A percentile compares a stretch with the other conserved stretches of the same genome.
Conservation (phyloP, 2,329 filamentous ascomycete species). For the Penicillium olsonii region DNA sequence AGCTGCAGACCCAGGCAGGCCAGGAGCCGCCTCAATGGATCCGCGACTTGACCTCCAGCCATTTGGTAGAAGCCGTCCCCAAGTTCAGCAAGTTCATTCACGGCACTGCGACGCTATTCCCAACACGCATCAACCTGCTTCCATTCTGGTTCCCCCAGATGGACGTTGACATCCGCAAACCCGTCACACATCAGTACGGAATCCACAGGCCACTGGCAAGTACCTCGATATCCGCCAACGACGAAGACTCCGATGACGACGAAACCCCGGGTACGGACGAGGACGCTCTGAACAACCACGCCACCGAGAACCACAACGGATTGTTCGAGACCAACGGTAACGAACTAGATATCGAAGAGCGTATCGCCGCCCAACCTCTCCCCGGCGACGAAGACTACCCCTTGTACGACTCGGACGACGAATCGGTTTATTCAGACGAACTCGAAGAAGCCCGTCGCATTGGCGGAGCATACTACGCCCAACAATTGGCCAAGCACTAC, state of each 20-base stretch:
- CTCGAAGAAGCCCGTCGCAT: slow-evolving; percentile 75
- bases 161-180: slow-evolving; percentile 96
- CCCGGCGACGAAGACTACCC: slow-evolving; percentile 71
- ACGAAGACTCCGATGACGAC: slow-evolving; percentile 72
- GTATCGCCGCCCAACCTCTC: slow-evolving; percentile 65
- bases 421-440: slow-evolving; percentile 72
- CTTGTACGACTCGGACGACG: slow-evolving; percentile 88
- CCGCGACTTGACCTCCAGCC: slow-evolving; percentile 84
- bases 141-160: slow-evolving; percentile 99
- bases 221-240: slow-evolving; percentile 73
- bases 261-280: slow-evolving; percentile 40
- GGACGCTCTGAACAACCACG: slow-evolving; percentile 1
- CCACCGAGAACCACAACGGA: slow-evolving; percentile 38
- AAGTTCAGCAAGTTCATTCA: slow-evolving; percentile 99
- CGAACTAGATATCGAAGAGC: slow-evolving; percentile 76
- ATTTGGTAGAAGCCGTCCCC: slow-evolving; percentile 96
- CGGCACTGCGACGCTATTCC: slow-evolving; percentile 84
- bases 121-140: slow-evolving; percentile 80
- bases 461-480: slow-evolving; percentile 75
- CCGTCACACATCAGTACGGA: slow-evolving; percentile 82
- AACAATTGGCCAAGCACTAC: slow-evolving; percentile 58
- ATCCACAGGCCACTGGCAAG: slow-evolving; percentile 79
- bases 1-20: slow-evolving; percentile 92
- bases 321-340: slow-evolving; percentile 52
- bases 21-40: slow-evolving; percentile 98